Evolutionary conservation across 1,284 basidiomycete species (phyloP), one percentile per base, ranked within the genome.

Genomic region (Psilocybe mexicana): DNA sequence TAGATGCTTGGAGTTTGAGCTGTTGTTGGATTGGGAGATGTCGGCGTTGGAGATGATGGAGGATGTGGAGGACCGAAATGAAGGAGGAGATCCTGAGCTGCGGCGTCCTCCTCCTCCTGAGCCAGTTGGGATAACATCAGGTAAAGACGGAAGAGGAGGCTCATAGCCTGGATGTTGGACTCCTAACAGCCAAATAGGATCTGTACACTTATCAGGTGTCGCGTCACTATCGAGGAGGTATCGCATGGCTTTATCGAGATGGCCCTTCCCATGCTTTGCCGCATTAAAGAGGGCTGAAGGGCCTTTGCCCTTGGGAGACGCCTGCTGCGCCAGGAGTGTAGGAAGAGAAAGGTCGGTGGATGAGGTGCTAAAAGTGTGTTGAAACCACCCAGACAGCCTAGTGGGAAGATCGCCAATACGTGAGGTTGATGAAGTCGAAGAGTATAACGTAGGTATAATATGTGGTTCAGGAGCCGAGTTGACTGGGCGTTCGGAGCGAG

Each of bases 181-280:
- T 30, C 93, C 93, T 46, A 95, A 79, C 6, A 95, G 73, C 92
- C 92, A 94, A 44, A 95, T 94, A 0, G 87, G 82, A 28, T 94
- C 90, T 0, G 81, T 69, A 57, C 85, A 93, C 64, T 84, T 87
- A 73, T 95, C 93, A 1, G 92, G 92, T 3, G 81, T 84, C 11
- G 88, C 83, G 72, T 96, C 93, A 63, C 83, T 86, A 74, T 96
- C 93, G 59, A 94, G 79, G 6, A 96, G 75, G 72, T 93, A 92
- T 26, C 93, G 81, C 77, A 94, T 84, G 2, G 88, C 89, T 70
- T 88, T 90, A 76, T 89, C 87, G 55, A 91, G 72, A 59, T 88
- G 87, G 26, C 86, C 87, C 65, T 86, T 88, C 51, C 88, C 85
- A 67, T 88, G 84, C 64, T 85, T 85, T 1, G 88, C 87, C 0